Evolutionary conservation across 495 filamentous ascomycete species (phyloP).

Genomic region (Penicillium arizonense): DNA sequence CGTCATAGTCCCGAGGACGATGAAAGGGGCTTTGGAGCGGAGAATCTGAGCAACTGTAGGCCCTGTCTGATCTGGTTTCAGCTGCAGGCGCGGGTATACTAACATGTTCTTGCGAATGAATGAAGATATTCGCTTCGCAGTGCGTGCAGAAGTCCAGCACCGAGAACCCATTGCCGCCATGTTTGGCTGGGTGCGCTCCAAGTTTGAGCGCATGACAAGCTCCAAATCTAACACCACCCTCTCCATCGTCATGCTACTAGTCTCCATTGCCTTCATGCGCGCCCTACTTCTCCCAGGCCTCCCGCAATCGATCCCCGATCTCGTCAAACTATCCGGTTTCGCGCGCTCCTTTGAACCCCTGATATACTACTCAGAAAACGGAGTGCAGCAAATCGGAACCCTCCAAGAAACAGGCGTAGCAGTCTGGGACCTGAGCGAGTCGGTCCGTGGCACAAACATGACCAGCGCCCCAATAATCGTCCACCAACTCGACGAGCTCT

Average conservation of each 20-base stretch:
- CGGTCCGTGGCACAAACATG: slow-evolving; percentile 83
- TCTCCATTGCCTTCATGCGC: slow-evolving; percentile 60
- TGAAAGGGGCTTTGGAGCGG: slow-evolving; percentile 31
- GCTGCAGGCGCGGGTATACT: slow-evolving; percentile 34
- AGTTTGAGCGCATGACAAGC: slow-evolving; percentile 49
- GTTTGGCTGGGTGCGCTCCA: slow-evolving; percentile 60
- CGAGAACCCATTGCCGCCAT: slow-evolving; percentile 78
- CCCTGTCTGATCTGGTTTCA: slow-evolving; percentile 26
- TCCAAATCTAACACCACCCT: slow-evolving; percentile 68
- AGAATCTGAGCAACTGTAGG: slow-evolving; percentile 57
- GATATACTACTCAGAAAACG: slow-evolving; percentile 89
- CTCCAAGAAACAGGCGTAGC: slow-evolving; percentile 86
- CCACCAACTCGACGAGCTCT: slow-evolving; percentile 75
- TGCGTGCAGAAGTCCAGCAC: slow-evolving; percentile 84
- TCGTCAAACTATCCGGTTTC: slow-evolving; percentile 84
- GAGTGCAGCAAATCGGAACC: slow-evolving; percentile 76
- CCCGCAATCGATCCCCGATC: slow-evolving; percentile 72
- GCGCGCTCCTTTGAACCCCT: slow-evolving; percentile 87
- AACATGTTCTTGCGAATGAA: slow-evolving; percentile 26
- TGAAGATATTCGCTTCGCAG: slow-evolving; percentile 80
- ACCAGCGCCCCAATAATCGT: slow-evolving; percentile 84
- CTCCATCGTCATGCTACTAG: slow-evolving; percentile 52
- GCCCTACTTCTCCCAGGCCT: slow-evolving; percentile 65
- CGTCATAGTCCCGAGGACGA: slow-evolving; percentile 30
- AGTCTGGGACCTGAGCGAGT: slow-evolving; percentile 90